A percentile compares a stretch with the other conserved stretches of the same genome.
phyloP scores from a whole-genome alignment of 2,329 filamentous ascomycete species.

The Purpureocillium takamizusanense region DNA sequence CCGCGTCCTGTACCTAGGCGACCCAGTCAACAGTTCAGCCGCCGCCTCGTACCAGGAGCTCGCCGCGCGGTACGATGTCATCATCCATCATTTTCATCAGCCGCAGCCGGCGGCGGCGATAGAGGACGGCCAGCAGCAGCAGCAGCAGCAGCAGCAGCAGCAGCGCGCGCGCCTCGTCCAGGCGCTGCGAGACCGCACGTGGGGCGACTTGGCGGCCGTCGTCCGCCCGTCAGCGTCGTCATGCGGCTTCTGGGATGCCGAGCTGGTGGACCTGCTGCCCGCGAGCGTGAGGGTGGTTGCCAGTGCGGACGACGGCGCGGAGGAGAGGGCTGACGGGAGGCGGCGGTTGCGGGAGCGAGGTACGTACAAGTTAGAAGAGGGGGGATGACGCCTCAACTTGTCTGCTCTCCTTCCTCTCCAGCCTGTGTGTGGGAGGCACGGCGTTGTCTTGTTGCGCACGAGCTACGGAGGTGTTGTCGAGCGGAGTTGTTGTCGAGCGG shows the following conservation, averaged over 20 bases:
- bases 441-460: no score
- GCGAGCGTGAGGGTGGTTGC: slow-evolving; percentile 50
- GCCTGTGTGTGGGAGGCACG: no score
- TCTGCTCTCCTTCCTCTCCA: no score
- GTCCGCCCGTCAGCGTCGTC: slow-evolving; percentile 54
- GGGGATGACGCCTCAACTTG: no score
- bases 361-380: no score
- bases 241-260: slow-evolving; percentile 57
- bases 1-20: slow-evolving; percentile 68
- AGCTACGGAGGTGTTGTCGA: no score
- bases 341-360: slow-evolving; percentile 50
- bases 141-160: no score
- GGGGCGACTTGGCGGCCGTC: slow-evolving; percentile 46
- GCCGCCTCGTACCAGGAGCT: slow-evolving; percentile 35
- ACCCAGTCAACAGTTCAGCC: slow-evolving; percentile 42
- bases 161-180: slow-evolving; percentile 38
- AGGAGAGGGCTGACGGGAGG: slow-evolving; percentile 52
- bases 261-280: slow-evolving; percentile 49
- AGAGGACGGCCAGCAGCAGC: no score
- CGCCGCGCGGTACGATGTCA: slow-evolving; percentile 33
- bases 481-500: no score
- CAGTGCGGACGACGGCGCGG: slow-evolving; percentile 51
- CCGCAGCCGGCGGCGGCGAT: no score
- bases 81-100: no score
- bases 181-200: slow-evolving; percentile 39